Evolutionary conservation across 805 yeast genomes (phyloP).

Genomic region (Candida hungchunana): DNA sequence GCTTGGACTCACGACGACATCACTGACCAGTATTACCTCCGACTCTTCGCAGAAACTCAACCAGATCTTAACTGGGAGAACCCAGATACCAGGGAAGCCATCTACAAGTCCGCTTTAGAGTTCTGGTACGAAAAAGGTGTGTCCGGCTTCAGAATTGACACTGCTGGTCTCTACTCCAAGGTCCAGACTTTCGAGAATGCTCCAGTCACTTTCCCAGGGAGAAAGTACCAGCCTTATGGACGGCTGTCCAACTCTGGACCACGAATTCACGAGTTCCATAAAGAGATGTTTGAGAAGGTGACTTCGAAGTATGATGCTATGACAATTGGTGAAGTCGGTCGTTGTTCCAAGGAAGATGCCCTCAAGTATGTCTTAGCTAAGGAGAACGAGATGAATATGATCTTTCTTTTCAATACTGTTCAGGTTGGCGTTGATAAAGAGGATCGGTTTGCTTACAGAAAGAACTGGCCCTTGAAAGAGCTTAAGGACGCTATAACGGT

Average conservation of each 20-base stretch:
- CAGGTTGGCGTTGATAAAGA: slow-evolving; percentile 35
- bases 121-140: slow-evolving; percentile 55
- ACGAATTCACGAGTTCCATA: slow-evolving; percentile 53
- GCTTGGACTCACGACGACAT: slow-evolving; percentile 55
- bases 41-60: slow-evolving; percentile 48
- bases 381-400: slow-evolving; percentile 37
- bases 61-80: slow-evolving; percentile 65
- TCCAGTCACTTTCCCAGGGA: slow-evolving; percentile 39
- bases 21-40: slow-evolving; percentile 52
- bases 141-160: slow-evolving; percentile 58
- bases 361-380: slow-evolving; percentile 38
- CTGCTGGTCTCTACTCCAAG: slow-evolving; percentile 51
- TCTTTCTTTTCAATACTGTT: slow-evolving; percentile 34
- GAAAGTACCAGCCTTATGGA: slow-evolving; percentile 37
- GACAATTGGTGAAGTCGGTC: slow-evolving; percentile 57
- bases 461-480: slow-evolving; percentile 32
- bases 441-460: slow-evolving; percentile 34
- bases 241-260: slow-evolving; percentile 42
- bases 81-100: slow-evolving; percentile 26
- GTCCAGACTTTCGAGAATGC: slow-evolving; percentile 43
- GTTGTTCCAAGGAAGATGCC: slow-evolving; percentile 37
- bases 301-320: slow-evolving; percentile 45
- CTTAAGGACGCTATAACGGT: slow-evolving; percentile 37
- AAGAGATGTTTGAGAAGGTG: slow-evolving; percentile 42
- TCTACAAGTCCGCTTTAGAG: slow-evolving; percentile 43